Evolutionary conservation across 495 filamentous ascomycete species (phyloP), one percentile per base, ranked within the genome.

Genomic region (Penicillium flavigenum): DNA sequence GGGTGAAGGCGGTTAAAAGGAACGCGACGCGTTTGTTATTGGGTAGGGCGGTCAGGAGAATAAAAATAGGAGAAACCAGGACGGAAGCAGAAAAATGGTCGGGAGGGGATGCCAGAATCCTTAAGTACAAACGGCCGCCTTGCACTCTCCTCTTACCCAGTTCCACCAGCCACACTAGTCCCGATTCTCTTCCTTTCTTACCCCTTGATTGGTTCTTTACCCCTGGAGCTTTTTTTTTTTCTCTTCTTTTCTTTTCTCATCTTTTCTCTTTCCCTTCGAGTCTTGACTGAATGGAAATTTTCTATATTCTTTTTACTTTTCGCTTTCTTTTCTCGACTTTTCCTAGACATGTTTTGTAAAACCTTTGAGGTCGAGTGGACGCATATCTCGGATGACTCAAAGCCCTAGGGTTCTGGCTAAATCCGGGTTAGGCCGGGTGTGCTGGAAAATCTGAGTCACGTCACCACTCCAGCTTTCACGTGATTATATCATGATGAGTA

Each of bases 71-170:
- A 72, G 65, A 71, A 50, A 67, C 65, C 65, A 69, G 62, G 62
- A 63, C 63, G 54, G 63, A 64, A 64, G 62, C 70, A 73, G 68
- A 74, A 73, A 75, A 67, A 67, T 43, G 36, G 53, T 56, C 70
- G 70, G 72, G 72, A 72, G 74, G 71, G 75, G 75, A 72, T 70
- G 72, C 68, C 69, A 74, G 73, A 77, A 75, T 76, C 68, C 76
- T 79, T 79, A 79, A 79, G 75, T 79, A 79, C 75, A 69, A 72
- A 71, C 66, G 69, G 62, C 63, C 70, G 66, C 64, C 64, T 74
- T 68, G 71, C 68, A 63, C 72, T 68, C 63, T 60, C 58, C 58
- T 69, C 66, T 65, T 66, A 67, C 64, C 63, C 63, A 76, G 71
- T 73, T 75, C 75, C 74, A 77, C 76, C 68, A 52, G 59, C 63